Percentiles rank a stretch among this genome's conserved stretches.
phyloP scores from a whole-genome alignment of 306 rosid genomes.

The Cicer yamashitae region DNA sequence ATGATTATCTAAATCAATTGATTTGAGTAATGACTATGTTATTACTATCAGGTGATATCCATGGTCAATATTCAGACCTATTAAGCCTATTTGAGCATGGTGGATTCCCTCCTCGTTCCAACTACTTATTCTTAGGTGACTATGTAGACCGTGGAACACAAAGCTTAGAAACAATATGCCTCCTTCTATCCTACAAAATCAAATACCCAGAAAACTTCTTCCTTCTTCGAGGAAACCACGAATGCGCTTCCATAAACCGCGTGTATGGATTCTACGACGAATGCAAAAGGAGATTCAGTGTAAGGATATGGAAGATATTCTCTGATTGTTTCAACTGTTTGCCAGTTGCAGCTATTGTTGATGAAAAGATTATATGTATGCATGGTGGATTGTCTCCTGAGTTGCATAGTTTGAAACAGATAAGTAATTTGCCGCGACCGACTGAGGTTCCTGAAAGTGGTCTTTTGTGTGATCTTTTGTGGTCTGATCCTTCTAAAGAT shows the following conservation, averaged over 20 bases:
- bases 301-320: constrained; percentile 46
- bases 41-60: constrained; percentile 43
- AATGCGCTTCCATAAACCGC: constrained; percentile 48
- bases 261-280: constrained; percentile 52
- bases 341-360: constrained; percentile 48
- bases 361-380: constrained; percentile 49
- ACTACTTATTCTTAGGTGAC: constrained; percentile 50
- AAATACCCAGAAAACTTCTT: constrained; percentile 50
- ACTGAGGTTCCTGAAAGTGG: constrained; percentile 49
- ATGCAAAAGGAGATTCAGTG: constrained; percentile 50
- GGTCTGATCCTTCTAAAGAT: constrained; percentile 52
- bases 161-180: constrained; percentile 52
- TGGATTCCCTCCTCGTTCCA: constrained; percentile 54
- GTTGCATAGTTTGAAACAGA: constrained; percentile 43
- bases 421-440: constrained; percentile 43
- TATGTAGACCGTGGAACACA: constrained; percentile 57
- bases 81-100: constrained; percentile 52
- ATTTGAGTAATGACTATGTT: constrained; percentile 26
- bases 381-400: constrained; percentile 56
- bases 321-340: constrained; percentile 52
- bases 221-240: constrained; percentile 52
- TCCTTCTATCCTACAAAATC: constrained; percentile 52
- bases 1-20: neutral
- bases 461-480: constrained; percentile 48
- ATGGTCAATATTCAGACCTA: constrained; percentile 52